phyloP scores from a whole-genome alignment of 257 asterid genomes.

The Capsicum pubescens region DNA sequence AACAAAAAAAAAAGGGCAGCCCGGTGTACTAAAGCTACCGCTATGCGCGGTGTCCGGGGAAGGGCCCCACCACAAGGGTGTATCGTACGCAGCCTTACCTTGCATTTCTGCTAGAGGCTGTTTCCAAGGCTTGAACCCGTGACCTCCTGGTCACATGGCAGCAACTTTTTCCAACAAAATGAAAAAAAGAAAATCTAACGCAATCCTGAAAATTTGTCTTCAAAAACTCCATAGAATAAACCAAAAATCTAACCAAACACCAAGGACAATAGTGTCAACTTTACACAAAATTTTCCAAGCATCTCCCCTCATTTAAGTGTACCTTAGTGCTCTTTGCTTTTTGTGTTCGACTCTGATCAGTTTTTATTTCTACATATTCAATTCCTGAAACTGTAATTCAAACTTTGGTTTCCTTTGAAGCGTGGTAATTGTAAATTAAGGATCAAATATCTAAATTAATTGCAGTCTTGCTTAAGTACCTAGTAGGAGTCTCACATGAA shows the following conservation, averaged over 20 bases:
- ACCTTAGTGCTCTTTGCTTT: conserved; percentile 6
- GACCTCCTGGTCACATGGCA: too few species aligned
- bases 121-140: too few species aligned
- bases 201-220: neutral
- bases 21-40: too few species aligned
- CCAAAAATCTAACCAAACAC: neutral
- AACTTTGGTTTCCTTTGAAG: neutral
- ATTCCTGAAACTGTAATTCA: neutral
- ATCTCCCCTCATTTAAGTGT: conserved; percentile 12
- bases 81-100: too few species aligned
- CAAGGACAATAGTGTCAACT: neutral
- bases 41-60: too few species aligned
- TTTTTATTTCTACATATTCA: neutral
- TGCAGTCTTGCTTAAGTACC: neutral
- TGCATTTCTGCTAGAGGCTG: too few species aligned
- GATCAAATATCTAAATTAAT: neutral
- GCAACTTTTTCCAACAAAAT: neutral
- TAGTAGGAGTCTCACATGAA: neutral
- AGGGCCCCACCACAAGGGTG: too few species aligned
- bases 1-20: neutral
- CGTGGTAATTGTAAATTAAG: neutral
- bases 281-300: conserved; percentile 8
- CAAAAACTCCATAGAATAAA: neutral
- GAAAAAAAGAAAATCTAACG: neutral
- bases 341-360: neutral